These are phyloP conservation scores for Leptomonas pyrrhocoris DNA, from an alignment of 208 protist genomes.

Conservation along the genomic window DNA sequence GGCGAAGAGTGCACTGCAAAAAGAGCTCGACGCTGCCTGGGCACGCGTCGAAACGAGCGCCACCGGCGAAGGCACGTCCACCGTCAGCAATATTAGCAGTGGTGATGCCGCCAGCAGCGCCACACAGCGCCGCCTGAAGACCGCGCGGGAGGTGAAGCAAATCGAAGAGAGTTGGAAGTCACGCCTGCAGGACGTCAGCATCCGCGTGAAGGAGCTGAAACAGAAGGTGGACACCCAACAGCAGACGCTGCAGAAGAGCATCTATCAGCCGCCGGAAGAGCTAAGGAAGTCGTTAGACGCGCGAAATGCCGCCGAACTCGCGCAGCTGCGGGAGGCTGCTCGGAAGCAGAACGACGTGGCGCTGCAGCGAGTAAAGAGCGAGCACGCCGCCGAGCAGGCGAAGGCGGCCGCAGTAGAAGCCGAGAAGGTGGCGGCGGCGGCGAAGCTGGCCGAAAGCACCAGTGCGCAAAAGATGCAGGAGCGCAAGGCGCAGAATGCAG, in stretches of 20 bases:
- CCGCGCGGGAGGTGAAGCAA: slow-evolving; percentile 38
- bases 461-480: slow-evolving; percentile 17
- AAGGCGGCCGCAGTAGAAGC: slow-evolving; percentile 16
- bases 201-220: slow-evolving; percentile 27
- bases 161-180: slow-evolving; percentile 37
- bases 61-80: background rate
- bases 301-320: slow-evolving; percentile 26
- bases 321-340: slow-evolving; percentile 29
- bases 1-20: slow-evolving; percentile 19
- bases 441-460: slow-evolving; percentile 15
- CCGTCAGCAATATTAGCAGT: background rate
- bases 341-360: slow-evolving; percentile 23
- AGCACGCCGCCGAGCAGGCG: slow-evolving; percentile 32
- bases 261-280: slow-evolving; percentile 29
- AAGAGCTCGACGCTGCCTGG: slow-evolving; percentile 32
- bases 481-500: slow-evolving; percentile 11
- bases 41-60: slow-evolving; percentile 18
- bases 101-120: too few species aligned
- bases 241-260: slow-evolving; percentile 19
- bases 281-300: slow-evolving; percentile 30
- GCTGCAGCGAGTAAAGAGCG: slow-evolving; percentile 14
- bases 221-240: slow-evolving; percentile 30
- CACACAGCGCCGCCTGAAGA: slow-evolving; percentile 22
- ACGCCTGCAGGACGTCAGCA: slow-evolving; percentile 33
- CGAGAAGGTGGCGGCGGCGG: slow-evolving; percentile 11